Percentiles rank a stretch among this genome's conserved stretches.
phyloP scores from a whole-genome alignment of 208 protist genomes.

The Blastocrithidia nonstop region DNA sequence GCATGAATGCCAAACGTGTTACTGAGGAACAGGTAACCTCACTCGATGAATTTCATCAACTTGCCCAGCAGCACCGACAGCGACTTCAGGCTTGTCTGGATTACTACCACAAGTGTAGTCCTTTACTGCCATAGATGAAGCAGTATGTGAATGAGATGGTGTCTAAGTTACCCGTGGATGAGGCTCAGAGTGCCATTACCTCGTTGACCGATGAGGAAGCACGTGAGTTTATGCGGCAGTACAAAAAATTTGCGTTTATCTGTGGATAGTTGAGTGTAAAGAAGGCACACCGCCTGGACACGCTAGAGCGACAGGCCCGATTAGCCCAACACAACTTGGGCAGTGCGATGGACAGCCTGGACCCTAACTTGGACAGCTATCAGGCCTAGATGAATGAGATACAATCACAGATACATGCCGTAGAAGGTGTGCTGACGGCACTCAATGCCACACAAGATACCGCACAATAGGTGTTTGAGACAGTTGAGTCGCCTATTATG shows the following conservation, averaged over 20 bases:
- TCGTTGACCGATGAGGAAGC: slow-evolving; percentile 32
- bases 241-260: slow-evolving; percentile 48
- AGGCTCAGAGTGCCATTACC: slow-evolving; percentile 19
- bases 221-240: slow-evolving; percentile 32
- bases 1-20: slow-evolving; percentile 19
- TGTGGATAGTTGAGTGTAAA: slow-evolving; percentile 70
- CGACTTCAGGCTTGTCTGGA: slow-evolving; percentile 42
- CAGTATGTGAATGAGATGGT: slow-evolving; percentile 46
- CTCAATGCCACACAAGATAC: slow-evolving; percentile 72
- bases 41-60: slow-evolving; percentile 57
- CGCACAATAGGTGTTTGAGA: slow-evolving; percentile 65
- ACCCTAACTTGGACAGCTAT: slow-evolving; percentile 65
- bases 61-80: slow-evolving; percentile 41
- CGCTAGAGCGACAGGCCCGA: slow-evolving; percentile 65
- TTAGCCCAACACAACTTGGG: slow-evolving; percentile 63
- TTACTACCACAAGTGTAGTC: slow-evolving; percentile 35
- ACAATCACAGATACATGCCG: slow-evolving; percentile 48
- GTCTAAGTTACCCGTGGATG: slow-evolving; percentile 19
- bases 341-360: slow-evolving; percentile 74
- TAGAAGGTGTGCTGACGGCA: slow-evolving; percentile 61
- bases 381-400: slow-evolving; percentile 43
- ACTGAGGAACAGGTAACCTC: slow-evolving; percentile 47
- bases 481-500: slow-evolving; percentile 35
- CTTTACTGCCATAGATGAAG: slow-evolving; percentile 28
- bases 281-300: slow-evolving; percentile 76